Evolutionary conservation across 768 basidiomycete genomes (phyloP).

Genomic region (Trametes punicea): DNA sequence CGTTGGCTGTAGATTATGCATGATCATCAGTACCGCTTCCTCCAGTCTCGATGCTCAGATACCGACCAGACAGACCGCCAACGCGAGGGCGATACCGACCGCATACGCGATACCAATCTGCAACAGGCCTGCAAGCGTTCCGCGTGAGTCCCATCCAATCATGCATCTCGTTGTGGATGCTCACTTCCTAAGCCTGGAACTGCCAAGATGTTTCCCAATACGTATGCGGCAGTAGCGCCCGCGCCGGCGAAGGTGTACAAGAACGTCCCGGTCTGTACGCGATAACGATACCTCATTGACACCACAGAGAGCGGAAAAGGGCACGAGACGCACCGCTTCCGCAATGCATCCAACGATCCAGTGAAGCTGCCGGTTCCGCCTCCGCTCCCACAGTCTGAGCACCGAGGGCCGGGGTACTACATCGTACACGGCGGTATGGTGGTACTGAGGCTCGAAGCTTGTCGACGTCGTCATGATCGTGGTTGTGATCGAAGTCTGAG

Average conservation of each 20-base stretch:
- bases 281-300: not conserved
- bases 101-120: constrained; percentile 37
- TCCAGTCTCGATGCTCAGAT: not conserved
- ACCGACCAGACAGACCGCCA: constrained; percentile 26
- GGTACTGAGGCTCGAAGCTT: not conserved
- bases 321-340: constrained; percentile 26
- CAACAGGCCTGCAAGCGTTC: constrained; percentile 27
- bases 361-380: constrained; percentile 27
- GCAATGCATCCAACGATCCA: constrained; percentile 29
- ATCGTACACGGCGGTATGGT: constrained; percentile 23
- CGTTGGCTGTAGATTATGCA: constrained; percentile 21
- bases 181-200: constrained; percentile 29
- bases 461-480: not conserved
- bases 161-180: constrained; percentile 2
- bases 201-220: constrained; percentile 28
- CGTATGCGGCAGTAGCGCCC: constrained; percentile 32
- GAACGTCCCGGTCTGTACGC: constrained; percentile 25
- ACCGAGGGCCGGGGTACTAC: constrained; percentile 17
- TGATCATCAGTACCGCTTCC: not conserved
- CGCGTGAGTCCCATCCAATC: not conserved
- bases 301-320: not conserved
- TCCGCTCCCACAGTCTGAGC: constrained; percentile 23
- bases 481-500: not conserved
- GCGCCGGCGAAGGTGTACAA: constrained; percentile 29
- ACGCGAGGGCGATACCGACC: constrained; percentile 37